Evolutionary conservation across 2,329 filamentous ascomycete species (phyloP).

Genomic region (Teratosphaeria zuluensis): DNA sequence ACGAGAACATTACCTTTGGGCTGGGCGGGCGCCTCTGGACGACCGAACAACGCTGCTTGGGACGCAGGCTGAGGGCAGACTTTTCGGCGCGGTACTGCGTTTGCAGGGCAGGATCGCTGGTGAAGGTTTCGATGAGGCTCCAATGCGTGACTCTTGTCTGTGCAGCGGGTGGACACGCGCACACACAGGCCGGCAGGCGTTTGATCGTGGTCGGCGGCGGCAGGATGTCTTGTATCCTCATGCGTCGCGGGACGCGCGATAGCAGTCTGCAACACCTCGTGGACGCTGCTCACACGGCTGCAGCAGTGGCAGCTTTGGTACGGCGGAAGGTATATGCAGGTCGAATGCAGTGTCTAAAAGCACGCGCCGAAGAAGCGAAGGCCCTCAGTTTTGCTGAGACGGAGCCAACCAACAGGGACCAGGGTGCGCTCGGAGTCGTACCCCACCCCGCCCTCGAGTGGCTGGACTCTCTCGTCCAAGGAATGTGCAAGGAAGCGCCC

Average conservation of each 20-base stretch:
- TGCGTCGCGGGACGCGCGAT: conserved; percentile 4
- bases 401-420: conserved; percentile 6
- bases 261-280: conserved; percentile 12
- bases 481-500: background rate
- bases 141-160: background rate
- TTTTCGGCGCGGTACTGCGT: background rate
- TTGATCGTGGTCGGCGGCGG: background rate
- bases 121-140: background rate
- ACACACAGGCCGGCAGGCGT: background rate
- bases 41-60: background rate
- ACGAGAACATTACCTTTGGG: background rate
- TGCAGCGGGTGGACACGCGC: conserved; percentile 1
- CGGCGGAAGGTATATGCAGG: conserved; percentile 7
- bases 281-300: conserved; percentile 6
- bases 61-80: background rate
- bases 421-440: background rate
- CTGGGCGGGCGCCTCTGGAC: background rate
- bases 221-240: background rate
- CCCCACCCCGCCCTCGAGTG: background rate
- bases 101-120: background rate
- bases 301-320: conserved; percentile 4
- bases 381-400: conserved; percentile 11
- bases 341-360: conserved; percentile 12
- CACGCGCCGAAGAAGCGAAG: conserved; percentile 10
- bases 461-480: background rate